These are phyloP conservation scores for Solanum clarkiae DNA, from an alignment of 257 asterid species.

Conservation along the genomic window DNA sequence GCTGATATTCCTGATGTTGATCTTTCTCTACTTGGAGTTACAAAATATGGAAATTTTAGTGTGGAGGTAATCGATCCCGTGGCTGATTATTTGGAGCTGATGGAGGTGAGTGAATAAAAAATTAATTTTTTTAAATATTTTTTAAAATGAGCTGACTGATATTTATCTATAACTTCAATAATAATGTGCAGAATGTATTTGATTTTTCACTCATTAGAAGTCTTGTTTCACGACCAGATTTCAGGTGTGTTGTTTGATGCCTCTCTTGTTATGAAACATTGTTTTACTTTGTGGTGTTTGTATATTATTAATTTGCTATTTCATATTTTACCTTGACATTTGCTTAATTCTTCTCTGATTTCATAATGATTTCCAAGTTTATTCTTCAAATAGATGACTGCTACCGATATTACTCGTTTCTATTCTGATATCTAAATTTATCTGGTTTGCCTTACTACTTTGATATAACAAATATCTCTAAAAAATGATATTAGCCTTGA, in stretches of 20 bases:
- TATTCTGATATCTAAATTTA: not conserved
- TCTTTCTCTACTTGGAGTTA: slow-evolving; percentile 52
- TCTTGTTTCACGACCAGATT: slow-evolving; percentile 65
- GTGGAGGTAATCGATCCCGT: slow-evolving; percentile 94
- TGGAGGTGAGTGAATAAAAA: slow-evolving; percentile 57
- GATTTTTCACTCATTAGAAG: slow-evolving; percentile 71
- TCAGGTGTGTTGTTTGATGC: slow-evolving; percentile 39
- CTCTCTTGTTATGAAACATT: not conserved
- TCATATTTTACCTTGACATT: not conserved
- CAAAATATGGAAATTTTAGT: slow-evolving; percentile 48
- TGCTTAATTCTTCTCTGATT: not conserved
- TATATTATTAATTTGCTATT: not conserved
- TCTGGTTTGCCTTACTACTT: not conserved
- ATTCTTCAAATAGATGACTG: not conserved
- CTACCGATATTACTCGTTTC: not conserved
- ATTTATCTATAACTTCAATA: not conserved
- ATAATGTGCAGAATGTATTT: slow-evolving; percentile 66
- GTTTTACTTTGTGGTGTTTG: not conserved
- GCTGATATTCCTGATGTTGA: slow-evolving; percentile 80
- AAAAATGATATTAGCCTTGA: too few species aligned
- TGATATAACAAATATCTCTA: too few species aligned
- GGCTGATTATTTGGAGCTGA: slow-evolving; percentile 83
- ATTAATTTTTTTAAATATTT: not conserved
- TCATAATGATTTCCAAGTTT: not conserved
- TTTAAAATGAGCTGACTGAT: not conserved